These are phyloP conservation scores for Penicillium simplicissimum DNA, from an alignment of 495 filamentous ascomycete genomes.

Conservation along the genomic window DNA sequence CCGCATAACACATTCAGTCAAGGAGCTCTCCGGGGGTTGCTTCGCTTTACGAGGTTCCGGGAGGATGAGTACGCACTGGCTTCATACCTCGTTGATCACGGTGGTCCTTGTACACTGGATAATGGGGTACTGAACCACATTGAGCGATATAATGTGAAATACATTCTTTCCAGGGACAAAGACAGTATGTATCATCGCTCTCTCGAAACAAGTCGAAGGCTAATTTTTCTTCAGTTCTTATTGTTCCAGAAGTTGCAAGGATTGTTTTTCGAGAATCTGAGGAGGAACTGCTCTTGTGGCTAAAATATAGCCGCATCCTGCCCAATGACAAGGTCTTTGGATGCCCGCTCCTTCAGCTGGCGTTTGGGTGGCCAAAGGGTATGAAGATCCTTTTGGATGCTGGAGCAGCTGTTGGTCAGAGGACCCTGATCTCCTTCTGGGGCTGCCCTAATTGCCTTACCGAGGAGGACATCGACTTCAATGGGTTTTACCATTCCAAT, in stretches of 20 bases:
- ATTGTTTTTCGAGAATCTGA: neutral
- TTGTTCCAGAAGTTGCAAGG: conserved; percentile 1
- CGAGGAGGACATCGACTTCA: neutral
- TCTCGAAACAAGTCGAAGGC: neutral
- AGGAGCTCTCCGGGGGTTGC: neutral
- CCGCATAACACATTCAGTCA: neutral
- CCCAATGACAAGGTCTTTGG: neutral
- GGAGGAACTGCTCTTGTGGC: neutral
- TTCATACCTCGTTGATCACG: conserved; percentile 4
- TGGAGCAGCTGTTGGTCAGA: neutral
- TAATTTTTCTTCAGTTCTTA: neutral
- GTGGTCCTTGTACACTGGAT: neutral
- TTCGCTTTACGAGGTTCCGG: neutral
- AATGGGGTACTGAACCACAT: neutral
- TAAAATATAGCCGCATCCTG: neutral
- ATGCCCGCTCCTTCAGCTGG: neutral
- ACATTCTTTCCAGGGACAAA: neutral
- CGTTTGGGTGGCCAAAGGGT: conserved; percentile 4
- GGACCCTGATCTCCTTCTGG: neutral
- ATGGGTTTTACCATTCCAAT: neutral
- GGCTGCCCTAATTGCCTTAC: neutral
- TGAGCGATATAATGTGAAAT: neutral
- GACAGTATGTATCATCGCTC: neutral
- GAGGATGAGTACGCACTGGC: neutral
- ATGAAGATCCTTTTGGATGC: neutral